phyloP scores from a whole-genome alignment of 225 moss, liverwort and hornwort genomes.

The Climacium dendroides region DNA sequence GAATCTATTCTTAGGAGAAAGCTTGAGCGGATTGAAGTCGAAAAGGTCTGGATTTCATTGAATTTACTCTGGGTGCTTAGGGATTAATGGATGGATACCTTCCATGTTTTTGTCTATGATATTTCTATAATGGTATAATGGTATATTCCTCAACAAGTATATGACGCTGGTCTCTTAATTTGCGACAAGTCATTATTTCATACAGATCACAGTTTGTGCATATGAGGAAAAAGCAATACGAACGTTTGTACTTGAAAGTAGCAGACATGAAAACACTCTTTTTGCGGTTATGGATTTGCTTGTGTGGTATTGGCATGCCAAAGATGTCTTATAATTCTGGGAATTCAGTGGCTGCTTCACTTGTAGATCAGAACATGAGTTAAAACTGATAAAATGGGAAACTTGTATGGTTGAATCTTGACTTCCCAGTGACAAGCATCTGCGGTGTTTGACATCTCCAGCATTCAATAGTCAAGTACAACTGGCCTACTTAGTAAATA shows the following conservation, averaged over 20 bases:
- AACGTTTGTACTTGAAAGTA: neutral
- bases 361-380: neutral
- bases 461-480: neutral
- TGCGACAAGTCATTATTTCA: neutral
- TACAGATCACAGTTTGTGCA: neutral
- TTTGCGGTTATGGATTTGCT: too few species aligned
- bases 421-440: neutral
- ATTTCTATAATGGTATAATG: neutral
- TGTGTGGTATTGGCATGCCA: neutral
- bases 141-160: neutral
- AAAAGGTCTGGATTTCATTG: too few species aligned
- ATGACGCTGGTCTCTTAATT: neutral
- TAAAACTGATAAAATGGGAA: neutral
- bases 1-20: too few species aligned
- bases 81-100: too few species aligned
- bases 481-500: neutral
- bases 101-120: neutral
- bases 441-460: neutral
- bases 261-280: neutral
- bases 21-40: too few species aligned
- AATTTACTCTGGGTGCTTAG: too few species aligned
- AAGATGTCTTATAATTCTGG: neutral
- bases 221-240: neutral
- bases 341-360: neutral
- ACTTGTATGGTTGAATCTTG: neutral